Conservation (phyloP, 306 rosid species). For the Abrus pulchellus region DNA sequence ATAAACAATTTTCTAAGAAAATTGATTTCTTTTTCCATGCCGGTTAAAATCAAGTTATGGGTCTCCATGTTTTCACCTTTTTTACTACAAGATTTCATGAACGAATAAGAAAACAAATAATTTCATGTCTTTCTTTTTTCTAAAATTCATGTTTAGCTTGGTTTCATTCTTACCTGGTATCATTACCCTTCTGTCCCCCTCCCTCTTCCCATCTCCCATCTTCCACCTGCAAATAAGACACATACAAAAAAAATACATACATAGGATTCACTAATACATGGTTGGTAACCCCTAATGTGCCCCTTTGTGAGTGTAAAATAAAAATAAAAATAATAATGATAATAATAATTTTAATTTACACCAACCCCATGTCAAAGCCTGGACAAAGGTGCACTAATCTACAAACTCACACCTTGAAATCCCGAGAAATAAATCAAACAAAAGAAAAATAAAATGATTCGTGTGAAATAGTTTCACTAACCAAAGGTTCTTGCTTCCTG, state of each 20-base stretch:
- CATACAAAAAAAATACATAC: not conserved
- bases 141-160: conserved; percentile 26
- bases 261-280: conserved; percentile 38
- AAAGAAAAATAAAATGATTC: conserved; percentile 27
- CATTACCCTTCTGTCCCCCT: conserved; percentile 56
- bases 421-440: not conserved
- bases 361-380: conserved; percentile 43
- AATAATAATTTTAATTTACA: conserved; percentile 29
- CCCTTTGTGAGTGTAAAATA: conserved; percentile 42
- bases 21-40: not conserved
- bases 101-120: conserved; percentile 34
- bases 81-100: conserved; percentile 67
- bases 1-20: conserved; percentile 37
- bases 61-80: conserved; percentile 63
- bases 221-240: conserved; percentile 49
- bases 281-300: conserved; percentile 17
- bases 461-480: conserved; percentile 54
- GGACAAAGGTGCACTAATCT: conserved; percentile 65
- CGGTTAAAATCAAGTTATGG: conserved; percentile 54
- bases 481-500: conserved; percentile 52
- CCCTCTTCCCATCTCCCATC: conserved; percentile 46
- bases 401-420: conserved; percentile 22
- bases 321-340: not conserved
- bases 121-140: conserved; percentile 6
- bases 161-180: conserved; percentile 61